Base-by-base conservation (phyloP, 2,329 filamentous ascomycete species). In the Trematosphaeria pertusa region DNA sequence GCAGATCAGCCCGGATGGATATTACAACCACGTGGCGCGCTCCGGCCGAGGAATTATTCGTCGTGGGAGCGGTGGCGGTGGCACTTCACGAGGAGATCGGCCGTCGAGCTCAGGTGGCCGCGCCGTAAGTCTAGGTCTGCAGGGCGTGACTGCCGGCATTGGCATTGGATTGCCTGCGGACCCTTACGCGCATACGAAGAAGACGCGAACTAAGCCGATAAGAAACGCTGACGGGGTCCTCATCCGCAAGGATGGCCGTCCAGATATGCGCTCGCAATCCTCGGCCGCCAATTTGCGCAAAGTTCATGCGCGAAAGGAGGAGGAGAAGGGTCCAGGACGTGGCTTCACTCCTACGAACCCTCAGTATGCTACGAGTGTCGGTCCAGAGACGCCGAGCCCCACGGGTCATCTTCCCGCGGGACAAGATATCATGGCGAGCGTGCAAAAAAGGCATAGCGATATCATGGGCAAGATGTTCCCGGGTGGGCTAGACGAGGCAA, bases 231-330 rank as follows among this genome's bases (percentile, higher is more conserved):
- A 80, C 30, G 78, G 78, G 0, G 67, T 80, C 14, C 59, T 80
- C 21, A 79, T 80, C 44, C 70, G 78, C 32, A 80, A 80, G 52
- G 78, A 80, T 46, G 78, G 78, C 4, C 63, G 75, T 9, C 77
- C 78, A 4, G 78, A 80, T 46, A 79, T 78, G 75, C 74, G 78
- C 9, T 77, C 74, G 21, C 75, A 79, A n/a, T 77, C 74, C 50
- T 78, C 75, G 10, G 77, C 77, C n/a, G 76, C 77, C 37, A 80
- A 80, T 48, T 59, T 80, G 11, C 71, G 77, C 30, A 79, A 79
- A 52, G 77, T 79, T 3, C 77, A 79, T 54, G 76, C 76, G 18
- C 73, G 75, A 46, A 79, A 78, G 43, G 77, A 79, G 31, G 65
- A 70, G 19, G 49, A 58, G 31, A 59, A 58, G 20, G 56, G 52